Base-by-base conservation (phyloP, 2,329 filamentous ascomycete genomes). In the Aspergillus caelatus region DNA sequence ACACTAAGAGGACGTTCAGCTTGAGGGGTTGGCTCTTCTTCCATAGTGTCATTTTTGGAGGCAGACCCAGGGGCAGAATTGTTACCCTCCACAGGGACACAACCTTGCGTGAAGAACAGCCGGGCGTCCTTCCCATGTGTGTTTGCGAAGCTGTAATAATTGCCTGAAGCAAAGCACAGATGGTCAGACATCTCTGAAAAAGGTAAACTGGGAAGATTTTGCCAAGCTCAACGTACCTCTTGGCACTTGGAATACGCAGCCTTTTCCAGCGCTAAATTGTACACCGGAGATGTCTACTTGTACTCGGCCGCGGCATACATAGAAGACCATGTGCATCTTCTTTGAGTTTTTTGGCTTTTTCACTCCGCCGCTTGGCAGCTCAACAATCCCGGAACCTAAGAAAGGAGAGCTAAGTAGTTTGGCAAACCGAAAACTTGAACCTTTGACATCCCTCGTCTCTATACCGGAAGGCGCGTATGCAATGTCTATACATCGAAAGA, bases 241-340 rank as follows among this genome's bases (percentile, higher is more conserved):
- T 28, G 95, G 95, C 65, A 99, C 94, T 77, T 97, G 94, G 86
- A 92, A 98, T 77, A 94, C 91, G 59, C 94, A 94, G 46, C 94
- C 94, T 70, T 91, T 93, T 43, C 89, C 88, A 67, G 97, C 93
- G 62, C 90, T 88, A 75, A 99, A 98, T 63, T 78, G 77, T 8
- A 81, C 76, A 6, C 78, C 78, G 8, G 76, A 78, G 14, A 81
- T 91, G 32, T 88, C 91, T 23, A 97, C 94, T 68, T 88, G 84
- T 23, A 97, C 93, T 67, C 91, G 89, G 26, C 95, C 95, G 52
- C 87, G 86, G 70, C 93, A 90, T 34, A 99, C 91, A 71, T 96
- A 97, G 78, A 98, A 98, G 1, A 91, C 89, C 90, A 99, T 95
- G 75, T 97, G 93, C 92, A 97, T 98, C 81, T 91, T 94, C 66